Conservation (phyloP, 495 filamentous ascomycete genomes). For the Penicillium crystallinum region DNA sequence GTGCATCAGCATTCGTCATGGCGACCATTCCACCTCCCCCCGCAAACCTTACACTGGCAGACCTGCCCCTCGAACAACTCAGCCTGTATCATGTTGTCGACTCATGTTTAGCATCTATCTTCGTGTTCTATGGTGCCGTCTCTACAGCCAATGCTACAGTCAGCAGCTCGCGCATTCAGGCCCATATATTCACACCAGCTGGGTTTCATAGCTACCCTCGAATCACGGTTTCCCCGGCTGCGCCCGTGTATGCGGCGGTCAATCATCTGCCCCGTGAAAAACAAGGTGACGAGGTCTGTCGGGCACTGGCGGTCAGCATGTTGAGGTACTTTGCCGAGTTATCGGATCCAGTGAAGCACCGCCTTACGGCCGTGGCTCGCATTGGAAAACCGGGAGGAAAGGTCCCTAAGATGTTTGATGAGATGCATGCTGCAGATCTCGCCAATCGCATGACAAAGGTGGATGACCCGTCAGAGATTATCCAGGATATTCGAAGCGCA, state of each 20-base stretch:
- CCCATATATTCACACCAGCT: slow-evolving; percentile 82
- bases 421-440: slow-evolving; percentile 87
- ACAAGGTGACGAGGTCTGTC: slow-evolving; percentile 86
- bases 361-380: slow-evolving; percentile 34
- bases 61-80: slow-evolving; percentile 68
- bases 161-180: slow-evolving; percentile 86
- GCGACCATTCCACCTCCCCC: slow-evolving; percentile 25
- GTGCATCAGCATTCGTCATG: slow-evolving; percentile 29
- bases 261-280: slow-evolving; percentile 86
- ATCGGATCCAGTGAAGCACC: slow-evolving; percentile 66
- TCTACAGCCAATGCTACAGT: slow-evolving; percentile 77
- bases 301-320: slow-evolving; percentile 84
- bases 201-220: slow-evolving; percentile 84
- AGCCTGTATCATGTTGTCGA: slow-evolving; percentile 78
- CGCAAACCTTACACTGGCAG: slow-evolving; percentile 27
- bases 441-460: slow-evolving; percentile 76
- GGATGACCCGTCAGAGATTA: slow-evolving; percentile 66
- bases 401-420: slow-evolving; percentile 69
- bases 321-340: slow-evolving; percentile 90
- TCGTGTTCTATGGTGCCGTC: slow-evolving; percentile 82
- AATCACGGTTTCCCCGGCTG: slow-evolving; percentile 85
- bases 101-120: slow-evolving; percentile 65
- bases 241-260: slow-evolving; percentile 91
- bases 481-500: slow-evolving; percentile 62
- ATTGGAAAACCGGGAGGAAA: slow-evolving; percentile 27